Evolutionary conservation across 768 basidiomycete species (phyloP), one percentile per base, ranked within the genome.

Genomic region (Tulasnella sp.): DNA sequence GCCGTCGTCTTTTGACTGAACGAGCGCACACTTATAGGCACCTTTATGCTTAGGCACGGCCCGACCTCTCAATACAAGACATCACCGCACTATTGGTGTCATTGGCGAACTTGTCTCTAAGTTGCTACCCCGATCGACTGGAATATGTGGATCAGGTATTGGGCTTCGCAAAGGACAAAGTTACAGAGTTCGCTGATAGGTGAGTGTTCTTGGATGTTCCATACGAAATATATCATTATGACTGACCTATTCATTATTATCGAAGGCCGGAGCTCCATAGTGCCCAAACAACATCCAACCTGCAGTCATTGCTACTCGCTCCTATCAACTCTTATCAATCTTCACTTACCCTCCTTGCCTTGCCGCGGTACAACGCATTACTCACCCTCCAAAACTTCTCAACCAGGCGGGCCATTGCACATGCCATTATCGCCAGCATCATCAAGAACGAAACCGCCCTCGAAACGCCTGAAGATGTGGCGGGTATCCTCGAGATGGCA

Each of bases 81-180:
- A 85, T 97, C 70, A 98, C 96, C 0, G 96, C 95, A 0, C 82
- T 98, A 19, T 77, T 97, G 54, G 94, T 98, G 17, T 99, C 96
- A 0, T 75, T 99, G 41, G 88, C 91, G 30, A 98, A 98, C 71
- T 79, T 98, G 10, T 94, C 92, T 0, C 74, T 99, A 24, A 94
- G 90, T 70, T 98, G 95, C 72, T 99, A 99, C 70, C 96, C 96
- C 1, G 95, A 98, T 68, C 78, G 90, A 64, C 78, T 98, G 51
- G 93, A 97, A 75, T 98, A 98, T 67, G 92, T 99, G 41, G 93
- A 98, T 66, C 94, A 97, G 72, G 84, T 98, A 17, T 78, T 98
- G 56, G 84, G 82, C 4, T 99, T 95, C 68, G 90, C 92, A 1
- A 83, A 83, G 3, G 79, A 81, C 23, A 96, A 97, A 70, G 81